Evolutionary conservation across 148 eudicot species (phyloP).

Genomic region (Arctostaphylos glauca): DNA sequence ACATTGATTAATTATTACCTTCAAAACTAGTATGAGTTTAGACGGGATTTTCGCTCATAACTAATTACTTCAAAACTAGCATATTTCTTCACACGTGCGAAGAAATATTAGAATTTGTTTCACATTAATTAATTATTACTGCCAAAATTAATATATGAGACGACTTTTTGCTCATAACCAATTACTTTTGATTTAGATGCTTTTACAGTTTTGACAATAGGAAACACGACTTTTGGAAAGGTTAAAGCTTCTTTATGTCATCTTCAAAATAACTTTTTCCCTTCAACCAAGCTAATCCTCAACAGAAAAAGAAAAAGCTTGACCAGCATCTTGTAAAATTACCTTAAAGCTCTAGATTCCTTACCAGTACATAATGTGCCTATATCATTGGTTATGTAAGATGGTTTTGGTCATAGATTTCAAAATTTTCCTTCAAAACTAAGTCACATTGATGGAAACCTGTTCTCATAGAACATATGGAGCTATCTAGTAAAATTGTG

Average conservation of each 20-base stretch:
- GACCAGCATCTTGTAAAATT: neutral
- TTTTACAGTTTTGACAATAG: neutral
- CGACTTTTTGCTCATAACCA: no score
- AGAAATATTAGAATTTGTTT: no score
- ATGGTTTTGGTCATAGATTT: neutral
- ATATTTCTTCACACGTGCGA: no score
- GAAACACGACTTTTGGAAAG: neutral
- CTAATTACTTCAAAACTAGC: no score
- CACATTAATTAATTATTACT: no score
- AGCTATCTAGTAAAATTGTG: neutral
- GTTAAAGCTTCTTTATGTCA: neutral
- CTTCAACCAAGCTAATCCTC: constrained; percentile 1
- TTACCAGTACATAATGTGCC: neutral
- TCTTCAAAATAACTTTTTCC: neutral
- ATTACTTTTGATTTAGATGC: no score
- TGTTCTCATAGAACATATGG: neutral
- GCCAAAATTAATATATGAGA: no score
- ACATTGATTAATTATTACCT: no score
- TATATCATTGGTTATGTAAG: neutral
- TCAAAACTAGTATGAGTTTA: no score
- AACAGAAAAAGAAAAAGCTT: neutral
- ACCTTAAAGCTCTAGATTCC: neutral
- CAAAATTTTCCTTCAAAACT: neutral
- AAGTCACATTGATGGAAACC: neutral
- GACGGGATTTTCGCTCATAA: no score